Conservation (phyloP, 768 basidiomycete species). For the Suillus cothurnatus region DNA sequence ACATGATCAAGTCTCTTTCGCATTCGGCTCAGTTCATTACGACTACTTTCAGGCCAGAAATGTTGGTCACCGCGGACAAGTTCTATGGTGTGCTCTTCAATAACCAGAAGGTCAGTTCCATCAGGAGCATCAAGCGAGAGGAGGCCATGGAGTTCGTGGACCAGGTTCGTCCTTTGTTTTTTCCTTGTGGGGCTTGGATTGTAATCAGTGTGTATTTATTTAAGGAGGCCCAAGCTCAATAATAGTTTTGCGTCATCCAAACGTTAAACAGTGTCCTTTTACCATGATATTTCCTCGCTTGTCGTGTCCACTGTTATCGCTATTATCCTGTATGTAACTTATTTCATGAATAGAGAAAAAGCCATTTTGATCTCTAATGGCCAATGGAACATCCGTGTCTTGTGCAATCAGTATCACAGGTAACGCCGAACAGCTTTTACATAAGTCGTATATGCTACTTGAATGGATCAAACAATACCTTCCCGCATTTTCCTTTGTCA, state of each 20-base stretch:
- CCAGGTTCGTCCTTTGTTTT: slow-evolving; percentile 48
- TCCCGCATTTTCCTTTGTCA: slow-evolving; percentile 72
- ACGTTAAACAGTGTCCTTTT: neutral
- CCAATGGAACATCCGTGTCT: neutral
- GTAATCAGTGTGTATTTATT: slow-evolving; percentile 7
- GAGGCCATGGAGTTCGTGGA: slow-evolving; percentile 96
- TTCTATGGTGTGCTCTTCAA: slow-evolving; percentile 98
- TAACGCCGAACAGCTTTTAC: neutral
- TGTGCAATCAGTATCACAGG: neutral
- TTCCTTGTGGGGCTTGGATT: neutral
- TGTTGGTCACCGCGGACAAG: slow-evolving; percentile 94
- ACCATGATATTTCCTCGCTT: neutral
- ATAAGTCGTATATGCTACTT: slow-evolving; percentile 29
- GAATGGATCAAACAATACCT: slow-evolving; percentile 81
- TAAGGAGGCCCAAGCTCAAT: slow-evolving; percentile 54
- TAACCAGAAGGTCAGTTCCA: slow-evolving; percentile 92
- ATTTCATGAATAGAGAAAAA: neutral
- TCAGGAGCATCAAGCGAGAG: slow-evolving; percentile 82
- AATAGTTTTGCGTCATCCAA: neutral
- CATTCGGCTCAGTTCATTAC: slow-evolving; percentile 94
- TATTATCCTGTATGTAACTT: slow-evolving; percentile 3
- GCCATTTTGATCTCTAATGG: neutral
- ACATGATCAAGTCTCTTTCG: slow-evolving; percentile 91
- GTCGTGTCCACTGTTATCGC: neutral
- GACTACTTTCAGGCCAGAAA: slow-evolving; percentile 97